Evolutionary conservation across 441 rosid species (phyloP), one percentile per base, ranked within the genome.

Genomic region (Mallotus japonicus): DNA sequence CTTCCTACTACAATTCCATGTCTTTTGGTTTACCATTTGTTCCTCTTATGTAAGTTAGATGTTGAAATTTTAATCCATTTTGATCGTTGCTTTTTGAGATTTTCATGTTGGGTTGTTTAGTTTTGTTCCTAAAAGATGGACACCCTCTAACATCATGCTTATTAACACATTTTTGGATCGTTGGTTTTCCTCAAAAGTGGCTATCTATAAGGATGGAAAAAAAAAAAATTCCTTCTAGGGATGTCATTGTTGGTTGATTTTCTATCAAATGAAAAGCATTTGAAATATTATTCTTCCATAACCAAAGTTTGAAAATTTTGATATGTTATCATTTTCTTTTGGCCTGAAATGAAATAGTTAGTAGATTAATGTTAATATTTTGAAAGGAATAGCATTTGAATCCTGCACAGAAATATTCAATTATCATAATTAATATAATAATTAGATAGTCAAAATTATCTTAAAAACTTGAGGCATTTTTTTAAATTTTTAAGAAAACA

Each of bases 61-160:
- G 49, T 55, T 22, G 65, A 70, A 54, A 62, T 58, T 14, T 10
- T 58, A n/a, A 60, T 37, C 47, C 62, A 75, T 68, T 20, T 57
- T 47, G 46, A 13, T 20, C 15, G 22, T 58, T 71, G 42, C 75
- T 59, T 61, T 68, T 56, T 17, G 17, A 76, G 74, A 73, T 82
- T 70, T 82, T 65, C 47, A 47, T 76, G 80, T 62, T 74, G 73
- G 79, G n/a, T 57, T 80, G 78, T 70, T 62, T 73, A 57, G 46
- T 67, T 77, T 70, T 77, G 79, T 73, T 63, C 60, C 70, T 19
- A 44, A 50, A 14, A 44, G 4, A 15, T 28, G 28, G 4, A 24
- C 64, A 62, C 32, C n/a, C 19, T 42, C 32, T 28, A 28, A 51
- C 42, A 53, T 67, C 76, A 19, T 12, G 62, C 68, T 59, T 1